Evolutionary conservation across 192 early-diverging fungal species (phyloP).

Genomic region (Coemansia sp.): DNA sequence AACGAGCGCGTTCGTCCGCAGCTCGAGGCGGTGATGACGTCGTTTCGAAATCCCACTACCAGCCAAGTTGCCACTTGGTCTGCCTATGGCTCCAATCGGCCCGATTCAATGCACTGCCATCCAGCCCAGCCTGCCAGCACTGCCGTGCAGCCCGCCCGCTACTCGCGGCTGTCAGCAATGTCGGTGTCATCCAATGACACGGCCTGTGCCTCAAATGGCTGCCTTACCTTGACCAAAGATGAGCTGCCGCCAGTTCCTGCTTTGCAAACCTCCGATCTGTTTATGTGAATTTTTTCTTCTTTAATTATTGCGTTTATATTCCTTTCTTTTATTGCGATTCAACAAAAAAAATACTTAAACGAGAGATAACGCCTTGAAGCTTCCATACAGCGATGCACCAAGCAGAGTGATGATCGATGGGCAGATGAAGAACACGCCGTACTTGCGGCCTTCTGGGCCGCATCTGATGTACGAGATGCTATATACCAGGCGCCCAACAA

Average conservation of each 20-base stretch:
- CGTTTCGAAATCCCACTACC: slow-evolving; percentile 26
- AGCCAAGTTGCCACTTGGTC: slow-evolving; percentile 42
- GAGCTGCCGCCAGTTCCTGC: slow-evolving; percentile 2
- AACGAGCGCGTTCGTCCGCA: slow-evolving; percentile 28
- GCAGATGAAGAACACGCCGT: slow-evolving; percentile 38
- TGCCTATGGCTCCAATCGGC: slow-evolving; percentile 11
- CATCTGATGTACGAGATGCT: slow-evolving; percentile 40
- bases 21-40: slow-evolving; percentile 41
- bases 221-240: slow-evolving; percentile 30
- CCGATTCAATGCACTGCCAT: slow-evolving; percentile 10
- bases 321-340: background rate
- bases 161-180: slow-evolving; percentile 37
- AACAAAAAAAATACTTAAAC: slow-evolving; percentile 8
- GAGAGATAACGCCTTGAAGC: slow-evolving; percentile 43
- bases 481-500: slow-evolving; percentile 50
- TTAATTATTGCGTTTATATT: slow-evolving; percentile 2
- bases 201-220: slow-evolving; percentile 31
- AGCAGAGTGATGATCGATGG: slow-evolving; percentile 35
- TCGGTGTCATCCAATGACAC: slow-evolving; percentile 49
- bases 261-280: background rate
- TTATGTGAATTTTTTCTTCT: background rate
- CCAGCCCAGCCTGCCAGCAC: slow-evolving; percentile 1
- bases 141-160: slow-evolving; percentile 2
- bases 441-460: slow-evolving; percentile 39
- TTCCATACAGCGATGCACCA: slow-evolving; percentile 47